Evolutionary conservation across 2,329 filamentous ascomycete species (phyloP).

Genomic region (Fusarium pseudograminearum): DNA sequence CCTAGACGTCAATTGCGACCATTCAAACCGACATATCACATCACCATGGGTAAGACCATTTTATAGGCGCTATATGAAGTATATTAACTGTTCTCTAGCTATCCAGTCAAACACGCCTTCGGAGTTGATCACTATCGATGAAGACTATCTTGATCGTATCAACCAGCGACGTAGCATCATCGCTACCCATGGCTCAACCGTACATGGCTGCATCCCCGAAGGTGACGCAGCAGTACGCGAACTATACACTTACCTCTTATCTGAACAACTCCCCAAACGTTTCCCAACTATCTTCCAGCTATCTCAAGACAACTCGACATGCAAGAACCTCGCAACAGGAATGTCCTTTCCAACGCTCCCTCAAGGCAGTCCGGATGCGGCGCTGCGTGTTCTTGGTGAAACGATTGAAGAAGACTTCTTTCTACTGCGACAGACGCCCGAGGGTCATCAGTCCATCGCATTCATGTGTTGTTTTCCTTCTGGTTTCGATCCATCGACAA

Average conservation of each 20-base stretch:
- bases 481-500: conserved; percentile 64
- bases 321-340: conserved; percentile 58
- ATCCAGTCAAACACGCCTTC: conserved; percentile 59
- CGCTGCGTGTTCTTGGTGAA: conserved; percentile 24
- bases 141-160: conserved; percentile 61
- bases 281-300: conserved; percentile 63
- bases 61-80: rapidly evolving
- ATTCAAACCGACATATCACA: conserved; percentile 38
- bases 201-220: conserved; percentile 57
- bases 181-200: conserved; percentile 42
- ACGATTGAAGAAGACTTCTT: conserved; percentile 55
- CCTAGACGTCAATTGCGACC: conserved; percentile 11
- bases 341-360: conserved; percentile 41
- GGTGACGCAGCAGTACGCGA: conserved; percentile 61
- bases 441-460: conserved; percentile 59
- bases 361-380: background rate
- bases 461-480: conserved; percentile 57
- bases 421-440: conserved; percentile 57
- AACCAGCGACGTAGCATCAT: conserved; percentile 56
- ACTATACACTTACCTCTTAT: conserved; percentile 61
- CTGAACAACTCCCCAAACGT: conserved; percentile 60
- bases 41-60: conserved; percentile 27
- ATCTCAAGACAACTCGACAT: conserved; percentile 46
- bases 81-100: conserved; percentile 48
- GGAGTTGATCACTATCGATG: conserved; percentile 66